Base-by-base conservation (phyloP, 2,329 filamentous ascomycete species). In the Metarhizium guizhouense region DNA sequence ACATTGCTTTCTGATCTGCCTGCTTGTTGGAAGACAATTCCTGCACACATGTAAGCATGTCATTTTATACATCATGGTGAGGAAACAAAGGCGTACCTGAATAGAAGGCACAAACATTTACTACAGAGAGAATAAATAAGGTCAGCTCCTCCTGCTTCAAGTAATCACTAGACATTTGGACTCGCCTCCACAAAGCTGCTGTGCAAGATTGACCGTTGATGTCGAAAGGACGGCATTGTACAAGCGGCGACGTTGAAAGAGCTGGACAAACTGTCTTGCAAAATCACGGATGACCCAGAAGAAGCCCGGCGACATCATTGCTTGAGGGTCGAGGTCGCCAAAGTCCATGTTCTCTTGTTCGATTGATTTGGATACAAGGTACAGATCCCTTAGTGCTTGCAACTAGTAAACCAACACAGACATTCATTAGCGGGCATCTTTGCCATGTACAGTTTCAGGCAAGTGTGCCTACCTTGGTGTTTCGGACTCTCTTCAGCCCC, bases 81-180 rank as follows among this genome's bases (percentile, higher is more conserved):
- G n/a, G 6, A 18, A 4, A 11, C 6, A 18, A 20, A 16, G 36
- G 52, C 29, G 6, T 65, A 69, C 72, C 69, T 0, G 72, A 76
- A 58, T 77, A 77, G 52, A 77, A 77, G 0, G 74, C 74, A 4
- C 75, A 64, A 0, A 76, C 65, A 18, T 74, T 75, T 55, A 72
- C 67, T 72, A 32, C 13, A 4, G 25, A 32, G 3, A 43, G n/a
- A 30, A 34, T 20, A 34, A 45, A 10, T 0, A 32, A 8, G 20
- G 51, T 57, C 16, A 58, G 43, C 48, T 53, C 25, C 4, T 49
- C 42, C 16, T 8, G 3, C 42, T 7, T 45, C 42, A 45, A 25
- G 42, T 7, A 8, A 4, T 20, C 42, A 11, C 20, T 6, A 18
- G 18, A 45, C 11, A 6, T 8, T 20, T 16, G 60, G 1, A 45